A percentile compares a stretch with the other conserved stretches of the same genome.
These are phyloP conservation scores for Phlebiopsis gigantea DNA, from an alignment of 768 basidiomycete species.

Conservation along the genomic window DNA sequence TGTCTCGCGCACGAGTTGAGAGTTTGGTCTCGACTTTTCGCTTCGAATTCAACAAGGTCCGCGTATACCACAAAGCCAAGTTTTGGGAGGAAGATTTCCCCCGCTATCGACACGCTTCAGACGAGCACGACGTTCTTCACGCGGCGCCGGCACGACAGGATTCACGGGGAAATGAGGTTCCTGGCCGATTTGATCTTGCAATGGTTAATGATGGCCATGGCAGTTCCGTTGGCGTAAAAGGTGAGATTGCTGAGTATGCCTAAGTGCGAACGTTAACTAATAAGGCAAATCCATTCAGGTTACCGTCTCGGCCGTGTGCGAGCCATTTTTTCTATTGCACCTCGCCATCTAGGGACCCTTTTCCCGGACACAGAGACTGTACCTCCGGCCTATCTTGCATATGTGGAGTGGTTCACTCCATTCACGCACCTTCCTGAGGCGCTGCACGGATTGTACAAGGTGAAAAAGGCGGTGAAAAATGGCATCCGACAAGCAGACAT, in stretches of 20 bases:
- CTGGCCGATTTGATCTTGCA: conserved; percentile 32
- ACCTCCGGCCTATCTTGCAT: conserved; percentile 21
- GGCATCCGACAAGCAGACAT: not conserved
- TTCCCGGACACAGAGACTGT: not conserved
- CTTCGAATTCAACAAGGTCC: conserved; percentile 22
- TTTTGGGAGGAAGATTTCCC: conserved; percentile 19
- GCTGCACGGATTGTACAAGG: conserved; percentile 23
- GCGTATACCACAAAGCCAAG: conserved; percentile 30
- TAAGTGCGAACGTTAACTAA: not conserved
- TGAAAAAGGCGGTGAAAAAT: conserved; percentile 1
- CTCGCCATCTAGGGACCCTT: not conserved
- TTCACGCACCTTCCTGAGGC: conserved; percentile 19
- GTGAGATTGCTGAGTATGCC: not conserved
- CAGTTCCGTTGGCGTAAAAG: not conserved
- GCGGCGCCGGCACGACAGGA: conserved; percentile 12
- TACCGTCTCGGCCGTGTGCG: conserved; percentile 24
- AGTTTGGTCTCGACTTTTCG: conserved; percentile 1
- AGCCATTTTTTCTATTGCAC: conserved; percentile 23
- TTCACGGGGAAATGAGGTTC: conserved; percentile 11
- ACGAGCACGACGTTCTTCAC: conserved; percentile 28
- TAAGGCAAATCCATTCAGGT: conserved; percentile 18
- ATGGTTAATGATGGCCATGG: conserved; percentile 16
- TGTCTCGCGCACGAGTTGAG: conserved; percentile 17
- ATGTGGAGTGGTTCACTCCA: conserved; percentile 27
- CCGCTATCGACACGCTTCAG: not conserved